Conservation (phyloP, 768 basidiomycete species). For the Trametes meyenii region DNA sequence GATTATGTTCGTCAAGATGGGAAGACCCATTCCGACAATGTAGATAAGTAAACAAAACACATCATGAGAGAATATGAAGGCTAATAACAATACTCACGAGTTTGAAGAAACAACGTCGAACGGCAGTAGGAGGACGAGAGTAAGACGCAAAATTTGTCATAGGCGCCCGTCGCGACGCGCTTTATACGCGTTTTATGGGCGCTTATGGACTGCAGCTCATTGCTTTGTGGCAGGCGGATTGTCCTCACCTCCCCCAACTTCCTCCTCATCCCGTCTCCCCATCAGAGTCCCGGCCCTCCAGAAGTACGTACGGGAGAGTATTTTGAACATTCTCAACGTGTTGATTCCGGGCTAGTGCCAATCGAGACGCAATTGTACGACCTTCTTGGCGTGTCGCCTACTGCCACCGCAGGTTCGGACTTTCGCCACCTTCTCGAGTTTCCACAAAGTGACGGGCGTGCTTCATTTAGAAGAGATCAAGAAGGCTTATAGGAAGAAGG, state of each 20-base stretch:
- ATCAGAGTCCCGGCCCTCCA: neutral
- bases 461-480: conserved; percentile 75
- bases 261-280: neutral
- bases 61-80: conserved; percentile 46
- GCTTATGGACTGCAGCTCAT: neutral
- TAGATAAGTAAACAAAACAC: conserved; percentile 71
- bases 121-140: neutral
- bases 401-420: conserved; percentile 69
- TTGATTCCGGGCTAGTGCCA: conserved; percentile 49
- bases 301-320: neutral
- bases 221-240: neutral
- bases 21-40: conserved; percentile 78
- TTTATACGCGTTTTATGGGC: conserved; percentile 10
- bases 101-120: too few relatives aligned
- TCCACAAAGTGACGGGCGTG: conserved; percentile 21
- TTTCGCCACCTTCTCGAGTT: neutral
- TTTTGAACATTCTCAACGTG: neutral
- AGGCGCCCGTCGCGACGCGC: conserved; percentile 12
- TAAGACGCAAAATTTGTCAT: conserved; percentile 10
- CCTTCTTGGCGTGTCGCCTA: conserved; percentile 70
- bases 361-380: conserved; percentile 86
- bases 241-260: conserved; percentile 2
- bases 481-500: conserved; percentile 93
- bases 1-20: conserved; percentile 52
- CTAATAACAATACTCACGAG: too few relatives aligned